These are phyloP conservation scores for Oxytropis ochrocephala DNA, from an alignment of 306 rosid genomes.

Conservation along the genomic window DNA sequence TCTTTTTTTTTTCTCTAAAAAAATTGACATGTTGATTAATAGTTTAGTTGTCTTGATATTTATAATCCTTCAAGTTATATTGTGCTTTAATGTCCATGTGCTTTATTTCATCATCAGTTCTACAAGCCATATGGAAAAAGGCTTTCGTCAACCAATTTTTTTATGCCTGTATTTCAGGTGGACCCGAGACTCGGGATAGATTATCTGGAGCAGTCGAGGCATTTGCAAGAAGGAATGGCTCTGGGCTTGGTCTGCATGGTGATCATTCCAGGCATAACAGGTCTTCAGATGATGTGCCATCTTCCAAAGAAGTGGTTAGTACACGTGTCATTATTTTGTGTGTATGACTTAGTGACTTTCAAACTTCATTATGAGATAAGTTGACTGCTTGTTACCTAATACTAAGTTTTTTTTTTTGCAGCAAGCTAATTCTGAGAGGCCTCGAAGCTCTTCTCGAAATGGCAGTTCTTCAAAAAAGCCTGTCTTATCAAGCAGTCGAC, in stretches of 20 bases:
- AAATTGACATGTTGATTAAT: not conserved
- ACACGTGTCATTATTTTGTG: not conserved
- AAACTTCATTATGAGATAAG: not conserved
- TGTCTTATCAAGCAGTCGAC: conserved; percentile 67
- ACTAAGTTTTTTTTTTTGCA: conserved; percentile 23
- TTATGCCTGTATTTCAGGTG: conserved; percentile 36
- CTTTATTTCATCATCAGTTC: not conserved
- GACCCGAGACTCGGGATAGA: conserved; percentile 67
- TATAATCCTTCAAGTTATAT: not conserved
- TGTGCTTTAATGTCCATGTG: not conserved
- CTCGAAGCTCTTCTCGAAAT: conserved; percentile 74
- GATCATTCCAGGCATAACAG: conserved; percentile 73
- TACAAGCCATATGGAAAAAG: not conserved
- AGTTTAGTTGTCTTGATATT: not conserved
- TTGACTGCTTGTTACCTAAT: not conserved
- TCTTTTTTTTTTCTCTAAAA: not conserved
- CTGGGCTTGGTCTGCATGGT: conserved; percentile 60
- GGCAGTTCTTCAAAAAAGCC: conserved; percentile 84
- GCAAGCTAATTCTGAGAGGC: conserved; percentile 78
- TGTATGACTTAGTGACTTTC: not conserved
- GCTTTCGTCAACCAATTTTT: not conserved
- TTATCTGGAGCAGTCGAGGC: conserved; percentile 86
- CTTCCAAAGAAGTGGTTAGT: conserved; percentile 89
- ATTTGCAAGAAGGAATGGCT: conserved; percentile 76
- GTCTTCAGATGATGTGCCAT: conserved; percentile 61